A percentile compares a stretch with the other conserved stretches of the same genome.
These are phyloP conservation scores for Lodderomyces margitis DNA, from an alignment of 1,139 yeast genomes.

Conservation along the genomic window DNA sequence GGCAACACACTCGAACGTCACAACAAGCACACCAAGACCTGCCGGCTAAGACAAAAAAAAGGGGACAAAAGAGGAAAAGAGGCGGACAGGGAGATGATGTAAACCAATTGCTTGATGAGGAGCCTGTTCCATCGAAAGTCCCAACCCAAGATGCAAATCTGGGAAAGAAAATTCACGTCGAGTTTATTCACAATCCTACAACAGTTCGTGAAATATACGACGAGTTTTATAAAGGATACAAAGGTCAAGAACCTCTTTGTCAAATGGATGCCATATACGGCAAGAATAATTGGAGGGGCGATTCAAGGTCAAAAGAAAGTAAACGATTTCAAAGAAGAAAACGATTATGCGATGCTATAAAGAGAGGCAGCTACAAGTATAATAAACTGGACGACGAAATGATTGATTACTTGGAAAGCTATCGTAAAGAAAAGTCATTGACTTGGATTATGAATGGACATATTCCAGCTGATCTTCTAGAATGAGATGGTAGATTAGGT, in stretches of 20 bases:
- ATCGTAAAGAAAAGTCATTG: conserved; percentile 43
- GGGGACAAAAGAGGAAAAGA: conserved; percentile 7
- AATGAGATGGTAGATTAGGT: too few species aligned
- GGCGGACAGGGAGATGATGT: conserved; percentile 4
- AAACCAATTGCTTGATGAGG: conserved; percentile 5
- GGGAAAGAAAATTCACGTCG: conserved; percentile 36
- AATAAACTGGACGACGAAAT: conserved; percentile 45
- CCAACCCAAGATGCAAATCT: conserved; percentile 4
- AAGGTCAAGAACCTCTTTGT: conserved; percentile 45
- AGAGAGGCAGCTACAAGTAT: conserved; percentile 41
- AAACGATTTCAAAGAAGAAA: conserved; percentile 47
- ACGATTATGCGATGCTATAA: conserved; percentile 46
- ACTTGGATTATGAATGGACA: conserved; percentile 54
- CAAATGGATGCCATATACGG: conserved; percentile 47
- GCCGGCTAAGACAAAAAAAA: conserved; percentile 8
- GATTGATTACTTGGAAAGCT: conserved; percentile 41
- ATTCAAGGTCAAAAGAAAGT: conserved; percentile 46
- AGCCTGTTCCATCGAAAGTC: conserved; percentile 17
- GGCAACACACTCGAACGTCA: conserved; percentile 5
- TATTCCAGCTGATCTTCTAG: conserved; percentile 36
- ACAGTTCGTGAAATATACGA: conserved; percentile 47
- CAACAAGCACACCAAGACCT: background rate
- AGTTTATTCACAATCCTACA: conserved; percentile 47
- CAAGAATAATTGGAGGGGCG: conserved; percentile 49
- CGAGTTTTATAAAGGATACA: conserved; percentile 46